Conservation (phyloP, 2,329 filamentous ascomycete species). For the Arthrobotrys iridis region DNA sequence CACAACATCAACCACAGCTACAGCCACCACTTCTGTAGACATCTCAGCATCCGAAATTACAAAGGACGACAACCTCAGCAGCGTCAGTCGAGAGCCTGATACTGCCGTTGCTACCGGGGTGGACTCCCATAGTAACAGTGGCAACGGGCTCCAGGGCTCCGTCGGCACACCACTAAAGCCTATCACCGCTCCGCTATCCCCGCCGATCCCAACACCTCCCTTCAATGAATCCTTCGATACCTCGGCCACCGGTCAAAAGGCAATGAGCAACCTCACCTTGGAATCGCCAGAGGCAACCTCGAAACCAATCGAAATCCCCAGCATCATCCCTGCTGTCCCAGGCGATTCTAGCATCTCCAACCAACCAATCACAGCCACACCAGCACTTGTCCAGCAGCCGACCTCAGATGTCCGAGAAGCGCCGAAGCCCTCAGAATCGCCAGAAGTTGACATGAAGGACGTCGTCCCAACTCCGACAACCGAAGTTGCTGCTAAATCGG, state of each 20-base stretch:
- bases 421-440: constrained; percentile 27
- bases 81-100: constrained; percentile 39
- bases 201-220: constrained; percentile 57
- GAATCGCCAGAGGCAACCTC: constrained; percentile 57
- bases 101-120: constrained; percentile 27
- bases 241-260: constrained; percentile 52
- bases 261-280: constrained; percentile 57
- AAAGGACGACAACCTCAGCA: constrained; percentile 7
- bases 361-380: constrained; percentile 55
- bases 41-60: constrained; percentile 16
- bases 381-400: constrained; percentile 32
- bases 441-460: constrained; percentile 47
- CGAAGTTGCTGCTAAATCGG: constrained; percentile 1
- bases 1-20: neutral
- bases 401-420: constrained; percentile 41
- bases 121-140: constrained; percentile 22
- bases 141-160: neutral
- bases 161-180: constrained; percentile 49
- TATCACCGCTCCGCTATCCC: constrained; percentile 58
- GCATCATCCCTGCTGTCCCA: constrained; percentile 28
- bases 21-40: constrained; percentile 5
- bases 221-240: constrained; percentile 60
- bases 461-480: constrained; percentile 4
- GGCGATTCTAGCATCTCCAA: constrained; percentile 48
- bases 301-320: constrained; percentile 37